A percentile compares a stretch with the other conserved stretches of the same genome.
phyloP scores from a whole-genome alignment of 305 asterid genomes.

The Vinca major region DNA sequence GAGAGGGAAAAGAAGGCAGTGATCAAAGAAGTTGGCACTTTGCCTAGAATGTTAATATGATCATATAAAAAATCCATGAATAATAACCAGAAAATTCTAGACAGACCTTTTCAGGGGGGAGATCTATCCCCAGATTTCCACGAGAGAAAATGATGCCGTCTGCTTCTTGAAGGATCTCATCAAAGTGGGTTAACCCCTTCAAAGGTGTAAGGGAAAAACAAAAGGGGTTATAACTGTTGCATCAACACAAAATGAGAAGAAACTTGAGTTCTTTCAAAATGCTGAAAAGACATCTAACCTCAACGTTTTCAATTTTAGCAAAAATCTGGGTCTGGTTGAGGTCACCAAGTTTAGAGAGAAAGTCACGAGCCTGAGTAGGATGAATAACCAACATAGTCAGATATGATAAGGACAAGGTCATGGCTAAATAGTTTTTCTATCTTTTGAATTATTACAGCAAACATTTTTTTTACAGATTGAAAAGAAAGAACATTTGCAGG shows the following conservation, averaged over 20 bases:
- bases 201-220: slow-evolving; percentile 11
- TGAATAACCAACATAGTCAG: slow-evolving; percentile 2
- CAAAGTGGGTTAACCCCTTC: slow-evolving; percentile 71
- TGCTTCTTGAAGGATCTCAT: slow-evolving; percentile 75
- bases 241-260: slow-evolving; percentile 8
- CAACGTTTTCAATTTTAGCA: slow-evolving; percentile 84
- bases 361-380: slow-evolving; percentile 63
- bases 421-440: neutral
- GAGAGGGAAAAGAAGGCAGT: neutral
- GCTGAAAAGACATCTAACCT: slow-evolving; percentile 37
- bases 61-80: neutral
- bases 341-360: slow-evolving; percentile 61
- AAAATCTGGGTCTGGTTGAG: slow-evolving; percentile 71
- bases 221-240: neutral
- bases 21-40: neutral
- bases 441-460: neutral
- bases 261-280: slow-evolving; percentile 5
- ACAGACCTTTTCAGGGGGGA: slow-evolving; percentile 83
- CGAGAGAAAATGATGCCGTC: slow-evolving; percentile 86
- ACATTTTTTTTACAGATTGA: neutral
- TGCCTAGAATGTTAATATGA: neutral
- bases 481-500: too few relatives aligned
- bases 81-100: neutral
- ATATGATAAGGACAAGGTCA: neutral
- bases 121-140: slow-evolving; percentile 86